Percentiles rank a stretch among this genome's conserved stretches.
phyloP scores from a whole-genome alignment of 1,284 basidiomycete species.

The Serendipita sp. region DNA sequence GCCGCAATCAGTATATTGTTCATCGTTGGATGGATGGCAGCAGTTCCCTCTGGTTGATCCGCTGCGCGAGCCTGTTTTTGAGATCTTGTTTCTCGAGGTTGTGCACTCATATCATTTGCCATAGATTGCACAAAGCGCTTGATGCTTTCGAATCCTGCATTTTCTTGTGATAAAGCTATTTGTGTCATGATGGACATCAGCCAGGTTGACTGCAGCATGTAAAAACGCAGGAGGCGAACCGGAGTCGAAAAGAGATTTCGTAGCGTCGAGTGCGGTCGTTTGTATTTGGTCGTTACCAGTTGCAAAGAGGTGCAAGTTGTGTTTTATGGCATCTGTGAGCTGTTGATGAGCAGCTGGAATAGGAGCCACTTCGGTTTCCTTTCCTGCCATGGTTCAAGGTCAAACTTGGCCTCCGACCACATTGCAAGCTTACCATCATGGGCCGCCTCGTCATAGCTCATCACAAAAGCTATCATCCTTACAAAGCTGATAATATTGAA shows the following conservation, averaged over 20 bases:
- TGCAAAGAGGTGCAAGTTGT: conserved; percentile 39
- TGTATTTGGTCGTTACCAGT: conserved; percentile 43
- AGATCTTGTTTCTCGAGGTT: conserved; percentile 55
- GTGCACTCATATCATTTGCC: conserved; percentile 27
- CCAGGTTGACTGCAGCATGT: not conserved
- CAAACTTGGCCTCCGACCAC: too few relatives aligned
- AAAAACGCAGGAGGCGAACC: conserved; percentile 35
- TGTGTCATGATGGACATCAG: conserved; percentile 8
- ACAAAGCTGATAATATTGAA: conserved; percentile 71
- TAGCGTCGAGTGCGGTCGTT: conserved; percentile 46
- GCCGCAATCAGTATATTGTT: conserved; percentile 21
- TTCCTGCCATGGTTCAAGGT: too few relatives aligned
- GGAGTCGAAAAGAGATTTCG: conserved; percentile 69
- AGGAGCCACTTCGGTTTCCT: not conserved
- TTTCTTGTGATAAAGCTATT: conserved; percentile 52
- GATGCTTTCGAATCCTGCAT: conserved; percentile 48
- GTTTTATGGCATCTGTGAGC: conserved; percentile 39
- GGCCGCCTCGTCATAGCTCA: conserved; percentile 76
- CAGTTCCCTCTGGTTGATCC: conserved; percentile 27
- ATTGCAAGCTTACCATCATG: conserved; percentile 28
- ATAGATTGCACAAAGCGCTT: conserved; percentile 54
- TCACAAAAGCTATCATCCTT: conserved; percentile 82
- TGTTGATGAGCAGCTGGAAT: not conserved
- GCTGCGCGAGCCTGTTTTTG: conserved; percentile 32
- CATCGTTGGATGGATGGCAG: conserved; percentile 23